A percentile compares a stretch with the other conserved stretches of the same genome.
Evolutionary conservation across 352 stramenopile genomes (phyloP).

Genomic region (Phytophthora melonis): DNA sequence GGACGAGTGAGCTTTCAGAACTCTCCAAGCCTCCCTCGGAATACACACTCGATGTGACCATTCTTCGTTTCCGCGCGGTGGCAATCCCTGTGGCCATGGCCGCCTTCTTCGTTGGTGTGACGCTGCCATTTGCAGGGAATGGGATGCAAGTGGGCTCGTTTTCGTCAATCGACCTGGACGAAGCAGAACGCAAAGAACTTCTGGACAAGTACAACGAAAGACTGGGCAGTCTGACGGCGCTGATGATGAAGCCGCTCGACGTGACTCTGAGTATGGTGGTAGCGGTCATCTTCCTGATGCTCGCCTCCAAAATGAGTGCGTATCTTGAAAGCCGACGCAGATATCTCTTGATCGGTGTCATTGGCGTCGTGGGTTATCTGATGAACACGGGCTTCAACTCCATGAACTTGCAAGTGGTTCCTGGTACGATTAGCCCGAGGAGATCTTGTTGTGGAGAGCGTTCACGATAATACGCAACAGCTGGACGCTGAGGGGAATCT

Average conservation of each 20-base stretch:
- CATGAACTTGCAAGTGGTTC: slow-evolving; percentile 20
- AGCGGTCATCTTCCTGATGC: slow-evolving; percentile 5
- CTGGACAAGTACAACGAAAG: slow-evolving; percentile 23
- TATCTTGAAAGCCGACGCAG: slow-evolving; percentile 11
- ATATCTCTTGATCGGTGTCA: slow-evolving; percentile 4
- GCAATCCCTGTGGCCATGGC: slow-evolving; percentile 1
- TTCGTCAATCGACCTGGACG: slow-evolving; percentile 12
- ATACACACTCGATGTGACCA: neutral
- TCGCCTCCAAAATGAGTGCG: slow-evolving; percentile 3
- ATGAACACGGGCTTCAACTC: slow-evolving; percentile 28
- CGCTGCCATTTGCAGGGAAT: slow-evolving; percentile 9
- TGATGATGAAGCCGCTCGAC: slow-evolving; percentile 23
- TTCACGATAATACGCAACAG: slow-evolving; percentile 2
- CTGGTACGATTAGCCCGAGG: neutral
- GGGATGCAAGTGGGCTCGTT: slow-evolving; percentile 15
- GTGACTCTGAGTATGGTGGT: slow-evolving; percentile 22
- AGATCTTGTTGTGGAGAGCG: slow-evolving; percentile 13
- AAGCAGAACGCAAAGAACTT: slow-evolving; percentile 5
- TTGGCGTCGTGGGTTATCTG: slow-evolving; percentile 18
- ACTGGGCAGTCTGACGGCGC: slow-evolving; percentile 4
- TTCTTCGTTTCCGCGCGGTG: slow-evolving; percentile 10
- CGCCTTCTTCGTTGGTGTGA: neutral
- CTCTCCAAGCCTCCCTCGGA: neutral
- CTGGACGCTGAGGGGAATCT: slow-evolving; percentile 5
- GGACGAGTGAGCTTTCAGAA: neutral